Percentiles rank a stretch among this genome's conserved stretches.
Evolutionary conservation across 768 basidiomycete genomes (phyloP).

Genomic region (Hemileccinum rubropunctum): DNA sequence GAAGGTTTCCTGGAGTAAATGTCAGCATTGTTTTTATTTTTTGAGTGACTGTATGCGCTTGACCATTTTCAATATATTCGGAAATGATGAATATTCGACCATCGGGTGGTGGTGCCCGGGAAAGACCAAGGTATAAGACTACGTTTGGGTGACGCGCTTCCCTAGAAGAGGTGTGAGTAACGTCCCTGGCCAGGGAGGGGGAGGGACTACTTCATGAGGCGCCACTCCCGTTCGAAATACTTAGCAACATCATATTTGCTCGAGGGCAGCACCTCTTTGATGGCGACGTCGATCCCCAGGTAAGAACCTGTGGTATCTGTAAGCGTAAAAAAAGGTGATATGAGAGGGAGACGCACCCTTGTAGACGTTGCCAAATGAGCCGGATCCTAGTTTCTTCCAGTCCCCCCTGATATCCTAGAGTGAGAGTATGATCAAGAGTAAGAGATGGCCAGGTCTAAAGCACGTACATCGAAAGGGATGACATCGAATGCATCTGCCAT

Average conservation of each 20-base stretch:
- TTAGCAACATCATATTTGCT: conserved; percentile 92
- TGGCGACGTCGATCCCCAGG: conserved; percentile 93
- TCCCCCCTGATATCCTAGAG: conserved; percentile 79
- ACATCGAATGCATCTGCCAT: conserved; percentile 81
- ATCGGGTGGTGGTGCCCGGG: conserved; percentile 71
- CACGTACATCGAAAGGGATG: conserved; percentile 76
- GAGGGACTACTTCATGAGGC: conserved; percentile 75
- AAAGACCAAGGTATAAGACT: conserved; percentile 89
- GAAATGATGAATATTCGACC: conserved; percentile 92
- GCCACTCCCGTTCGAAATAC: conserved; percentile 99
- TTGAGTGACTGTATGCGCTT: not conserved
- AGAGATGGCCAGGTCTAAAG: not conserved
- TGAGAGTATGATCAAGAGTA: not conserved
- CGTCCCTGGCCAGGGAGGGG: not conserved
- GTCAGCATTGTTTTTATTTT: conserved; percentile 1
- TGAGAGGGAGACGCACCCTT: conserved; percentile 44
- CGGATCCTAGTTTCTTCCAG: conserved; percentile 90
- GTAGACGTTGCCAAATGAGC: conserved; percentile 91
- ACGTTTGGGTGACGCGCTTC: conserved; percentile 92
- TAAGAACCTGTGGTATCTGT: conserved; percentile 60
- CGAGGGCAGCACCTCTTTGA: conserved; percentile 93
- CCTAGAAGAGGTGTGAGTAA: conserved; percentile 29
- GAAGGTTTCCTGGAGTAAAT: conserved; percentile 56
- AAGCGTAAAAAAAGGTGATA: not conserved
- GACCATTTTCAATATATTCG: conserved; percentile 88